Percentiles rank a stretch among this genome's conserved stretches.
Conservation (phyloP, 352 stramenopile genomes). For the Pythium coloratum region DNA sequence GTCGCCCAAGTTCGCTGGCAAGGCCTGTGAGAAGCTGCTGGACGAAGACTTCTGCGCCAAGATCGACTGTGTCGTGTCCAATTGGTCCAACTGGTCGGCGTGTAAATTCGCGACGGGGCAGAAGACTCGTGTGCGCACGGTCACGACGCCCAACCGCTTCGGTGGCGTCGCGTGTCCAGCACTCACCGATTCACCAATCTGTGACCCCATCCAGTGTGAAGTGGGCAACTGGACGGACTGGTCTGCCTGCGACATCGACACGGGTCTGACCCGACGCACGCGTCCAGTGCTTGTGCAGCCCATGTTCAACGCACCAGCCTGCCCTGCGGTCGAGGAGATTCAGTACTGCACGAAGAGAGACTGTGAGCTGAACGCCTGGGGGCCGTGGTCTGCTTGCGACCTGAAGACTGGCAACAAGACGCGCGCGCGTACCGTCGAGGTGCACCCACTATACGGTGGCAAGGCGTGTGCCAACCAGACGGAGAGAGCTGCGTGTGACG, state of each 20-base stretch:
- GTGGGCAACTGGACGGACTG: slow-evolving; percentile 38
- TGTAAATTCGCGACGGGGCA: slow-evolving; percentile 46
- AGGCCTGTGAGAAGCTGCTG: slow-evolving; percentile 14
- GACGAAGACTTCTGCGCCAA: slow-evolving; percentile 32
- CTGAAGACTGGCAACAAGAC: slow-evolving; percentile 31
- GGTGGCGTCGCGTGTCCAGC: slow-evolving; percentile 28
- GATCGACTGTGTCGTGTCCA: slow-evolving; percentile 31
- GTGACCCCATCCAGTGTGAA: slow-evolving; percentile 39
- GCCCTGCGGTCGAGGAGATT: slow-evolving; percentile 26
- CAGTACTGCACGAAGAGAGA: slow-evolving; percentile 36
- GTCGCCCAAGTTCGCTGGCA: slow-evolving; percentile 32
- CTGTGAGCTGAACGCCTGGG: slow-evolving; percentile 45
- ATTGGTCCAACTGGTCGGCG: slow-evolving; percentile 39
- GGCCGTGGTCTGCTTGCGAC: slow-evolving; percentile 29
- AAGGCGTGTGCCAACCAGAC: slow-evolving; percentile 37
- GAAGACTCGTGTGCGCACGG: slow-evolving; percentile 40
- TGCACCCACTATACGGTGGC: slow-evolving; percentile 41
- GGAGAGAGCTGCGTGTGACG: slow-evolving; percentile 42
- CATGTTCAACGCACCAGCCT: slow-evolving; percentile 35
- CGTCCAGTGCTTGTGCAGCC: slow-evolving; percentile 33
- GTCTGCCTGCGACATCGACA: slow-evolving; percentile 31
- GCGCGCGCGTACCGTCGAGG: slow-evolving; percentile 33
- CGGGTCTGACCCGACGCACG: slow-evolving; percentile 30
- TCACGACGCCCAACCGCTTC: slow-evolving; percentile 28
- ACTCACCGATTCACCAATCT: slow-evolving; percentile 26